Percentiles rank a stretch among this genome's conserved stretches.
phyloP scores from a whole-genome alignment of 2,329 filamentous ascomycete species.

The Hymenoscyphus linearis region DNA sequence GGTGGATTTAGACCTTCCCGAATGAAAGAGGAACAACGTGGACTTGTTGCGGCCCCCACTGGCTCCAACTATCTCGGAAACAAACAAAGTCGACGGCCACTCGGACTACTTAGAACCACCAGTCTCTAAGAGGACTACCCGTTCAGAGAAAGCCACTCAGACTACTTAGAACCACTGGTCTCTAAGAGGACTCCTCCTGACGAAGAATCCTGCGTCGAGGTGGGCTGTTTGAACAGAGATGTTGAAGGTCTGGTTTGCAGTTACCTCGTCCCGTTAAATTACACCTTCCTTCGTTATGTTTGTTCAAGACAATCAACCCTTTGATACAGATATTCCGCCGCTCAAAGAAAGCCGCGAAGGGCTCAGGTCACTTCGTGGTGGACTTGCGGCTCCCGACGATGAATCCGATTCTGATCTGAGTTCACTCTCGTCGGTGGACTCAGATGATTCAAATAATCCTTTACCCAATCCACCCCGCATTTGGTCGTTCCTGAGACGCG shows the following conservation, averaged over 20 bases:
- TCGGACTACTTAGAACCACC: too few species aligned
- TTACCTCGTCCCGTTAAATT: slow-evolving; percentile 19
- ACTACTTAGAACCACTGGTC: too few species aligned
- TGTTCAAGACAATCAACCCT: too few species aligned
- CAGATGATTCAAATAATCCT: not conserved
- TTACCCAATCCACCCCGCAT: too few species aligned
- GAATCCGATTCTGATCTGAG: not conserved
- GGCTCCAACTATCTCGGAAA: slow-evolving; percentile 8
- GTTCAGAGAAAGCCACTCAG: too few species aligned
- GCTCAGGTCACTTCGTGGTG: not conserved
- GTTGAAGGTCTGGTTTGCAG: slow-evolving; percentile 22
- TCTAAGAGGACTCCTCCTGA: too few species aligned
- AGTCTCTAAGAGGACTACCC: too few species aligned
- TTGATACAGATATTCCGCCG: too few species aligned
- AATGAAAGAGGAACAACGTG: slow-evolving; percentile 6
- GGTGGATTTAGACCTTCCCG: slow-evolving; percentile 5
- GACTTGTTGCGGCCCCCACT: not conserved
- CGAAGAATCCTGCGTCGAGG: slow-evolving; percentile 31
- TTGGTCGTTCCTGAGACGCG: too few species aligned
- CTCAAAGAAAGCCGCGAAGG: not conserved
- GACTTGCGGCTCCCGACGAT: not conserved
- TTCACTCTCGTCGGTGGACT: not conserved
- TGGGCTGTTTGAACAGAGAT: slow-evolving; percentile 30
- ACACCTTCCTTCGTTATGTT: too few species aligned
- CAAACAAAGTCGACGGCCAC: not conserved